These are phyloP conservation scores for Candida alai DNA, from an alignment of 805 yeast genomes.

Conservation along the genomic window DNA sequence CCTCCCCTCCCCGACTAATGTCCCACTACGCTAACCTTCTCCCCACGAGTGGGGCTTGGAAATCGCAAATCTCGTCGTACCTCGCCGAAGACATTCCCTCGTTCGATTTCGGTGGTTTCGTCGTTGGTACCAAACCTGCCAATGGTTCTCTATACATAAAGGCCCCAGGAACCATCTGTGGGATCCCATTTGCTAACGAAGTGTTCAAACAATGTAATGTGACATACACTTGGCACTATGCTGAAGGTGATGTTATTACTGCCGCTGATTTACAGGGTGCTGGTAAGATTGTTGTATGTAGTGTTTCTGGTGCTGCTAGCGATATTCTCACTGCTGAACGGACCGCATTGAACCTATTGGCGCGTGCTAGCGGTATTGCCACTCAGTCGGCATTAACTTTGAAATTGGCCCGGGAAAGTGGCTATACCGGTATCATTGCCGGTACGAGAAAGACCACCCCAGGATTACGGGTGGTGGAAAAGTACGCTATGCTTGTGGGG, in stretches of 20 bases:
- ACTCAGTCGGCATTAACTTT: conserved; percentile 62
- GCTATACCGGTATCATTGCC: conserved; percentile 82
- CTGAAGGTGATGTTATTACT: conserved; percentile 58
- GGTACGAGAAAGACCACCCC: conserved; percentile 99
- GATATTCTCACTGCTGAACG: conserved; percentile 81
- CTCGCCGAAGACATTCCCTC: conserved; percentile 87
- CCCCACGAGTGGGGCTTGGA: conserved; percentile 81
- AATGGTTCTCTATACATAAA: conserved; percentile 80
- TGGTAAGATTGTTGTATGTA: conserved; percentile 69
- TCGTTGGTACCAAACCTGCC: conserved; percentile 75
- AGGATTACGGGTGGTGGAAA: conserved; percentile 82
- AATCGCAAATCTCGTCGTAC: conserved; percentile 68
- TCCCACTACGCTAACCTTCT: conserved; percentile 49
- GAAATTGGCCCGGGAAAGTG: conserved; percentile 57
- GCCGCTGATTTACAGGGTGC: conserved; percentile 42
- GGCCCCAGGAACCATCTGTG: conserved; percentile 73
- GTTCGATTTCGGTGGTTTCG: conserved; percentile 91
- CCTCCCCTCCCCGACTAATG: no score
- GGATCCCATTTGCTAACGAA: conserved; percentile 86
- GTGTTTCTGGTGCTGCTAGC: conserved; percentile 75
- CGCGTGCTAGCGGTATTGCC: conserved; percentile 86
- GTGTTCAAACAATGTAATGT: conserved; percentile 75
- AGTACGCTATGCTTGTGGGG: conserved; percentile 92
- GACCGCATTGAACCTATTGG: conserved; percentile 74
- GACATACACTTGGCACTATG: conserved; percentile 63